Base-by-base conservation (phyloP, 495 filamentous ascomycete species). In the Letharia columbiana region DNA sequence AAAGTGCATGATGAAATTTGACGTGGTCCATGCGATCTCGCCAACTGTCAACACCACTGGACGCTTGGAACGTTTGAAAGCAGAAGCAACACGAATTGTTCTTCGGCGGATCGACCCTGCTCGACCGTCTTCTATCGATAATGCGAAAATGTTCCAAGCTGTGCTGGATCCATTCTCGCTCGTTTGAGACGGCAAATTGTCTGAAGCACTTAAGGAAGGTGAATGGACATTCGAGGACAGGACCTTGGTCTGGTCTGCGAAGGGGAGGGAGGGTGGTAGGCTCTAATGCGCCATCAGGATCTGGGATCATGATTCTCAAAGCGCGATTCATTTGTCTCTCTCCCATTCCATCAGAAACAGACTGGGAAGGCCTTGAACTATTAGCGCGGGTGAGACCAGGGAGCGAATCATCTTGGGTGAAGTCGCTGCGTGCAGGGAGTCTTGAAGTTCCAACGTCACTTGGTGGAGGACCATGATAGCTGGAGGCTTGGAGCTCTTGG, bases 401-500 rank as follows among this genome's bases (percentile, higher is more conserved):
- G 70, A 75, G 63, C 41, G 37, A 42, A 37, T 57, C 49, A 44
- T 28, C 12, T 33, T 17, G 39, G 10, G 49, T 61, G 28, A 44
- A 18, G 20, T 50, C 35, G 49, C 72, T 58, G 71, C 52, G 23
- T 37, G 15, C 42, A 33, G 23, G 23, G 17, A 69, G 60, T 15
- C 44, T 54, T 37, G 61, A 71, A 49, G 60, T 64, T 8, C 63
- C 50, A 31, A 52, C 39, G 15, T 39, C 54, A 15, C 57, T 52
- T 33, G 52, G 54, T 37, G 37, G 69, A 71, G 44, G 66, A 72
- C 31, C 70, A 71, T 63, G 71, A 71, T 69, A 69, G 71, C 44
- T 28, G 68, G 71, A 45, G 69, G 61, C 12, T 40, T 73, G 45
- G 71, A 73, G 28, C 60, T 69, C 33, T 68, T 71, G 64, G 68